Evolutionary conservation across 495 filamentous ascomycete genomes (phyloP).

Genomic region (Penicillium ucsense): DNA sequence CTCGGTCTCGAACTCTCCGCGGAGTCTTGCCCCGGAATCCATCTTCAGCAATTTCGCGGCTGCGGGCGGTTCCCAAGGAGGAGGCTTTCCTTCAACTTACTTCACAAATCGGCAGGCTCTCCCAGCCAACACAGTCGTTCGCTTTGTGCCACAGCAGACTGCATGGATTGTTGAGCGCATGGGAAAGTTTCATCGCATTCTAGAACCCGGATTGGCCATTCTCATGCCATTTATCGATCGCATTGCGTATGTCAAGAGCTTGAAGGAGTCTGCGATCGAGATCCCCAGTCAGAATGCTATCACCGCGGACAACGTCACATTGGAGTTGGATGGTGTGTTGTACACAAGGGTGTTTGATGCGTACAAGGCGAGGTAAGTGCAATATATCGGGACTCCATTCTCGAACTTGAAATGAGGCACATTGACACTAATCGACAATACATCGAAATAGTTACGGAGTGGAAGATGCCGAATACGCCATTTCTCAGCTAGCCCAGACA

Average conservation of each 20-base stretch:
- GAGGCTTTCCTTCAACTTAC: conserved; percentile 27
- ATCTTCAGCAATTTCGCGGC: conserved; percentile 15
- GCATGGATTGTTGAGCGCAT: conserved; percentile 99
- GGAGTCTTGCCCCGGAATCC: conserved; percentile 26
- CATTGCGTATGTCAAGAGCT: conserved; percentile 92
- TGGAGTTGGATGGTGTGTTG: conserved; percentile 90
- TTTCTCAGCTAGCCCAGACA: conserved; percentile 93
- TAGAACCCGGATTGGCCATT: conserved; percentile 84
- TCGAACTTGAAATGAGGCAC: too few relatives aligned
- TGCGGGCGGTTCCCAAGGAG: conserved; percentile 11
- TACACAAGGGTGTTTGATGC: conserved; percentile 96
- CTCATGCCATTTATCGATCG: conserved; percentile 87
- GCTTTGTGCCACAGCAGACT: conserved; percentile 97
- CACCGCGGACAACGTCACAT: conserved; percentile 94
- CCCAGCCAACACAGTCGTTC: conserved; percentile 88
- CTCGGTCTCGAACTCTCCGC: conserved; percentile 25
- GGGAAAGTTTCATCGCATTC: conserved; percentile 89
- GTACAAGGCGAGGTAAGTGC: conserved; percentile 78
- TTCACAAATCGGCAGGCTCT: conserved; percentile 56
- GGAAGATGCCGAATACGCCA: conserved; percentile 97
- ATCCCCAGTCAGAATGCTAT: conserved; percentile 95
- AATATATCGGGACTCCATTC: too few relatives aligned
- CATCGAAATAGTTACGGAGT: conserved; percentile 71
- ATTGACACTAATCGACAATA: not conserved
- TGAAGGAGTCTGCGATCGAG: conserved; percentile 94